Evolutionary conservation across 2,329 filamentous ascomycete species (phyloP), one percentile per base, ranked within the genome.

Genomic region (Alternaria rosae): DNA sequence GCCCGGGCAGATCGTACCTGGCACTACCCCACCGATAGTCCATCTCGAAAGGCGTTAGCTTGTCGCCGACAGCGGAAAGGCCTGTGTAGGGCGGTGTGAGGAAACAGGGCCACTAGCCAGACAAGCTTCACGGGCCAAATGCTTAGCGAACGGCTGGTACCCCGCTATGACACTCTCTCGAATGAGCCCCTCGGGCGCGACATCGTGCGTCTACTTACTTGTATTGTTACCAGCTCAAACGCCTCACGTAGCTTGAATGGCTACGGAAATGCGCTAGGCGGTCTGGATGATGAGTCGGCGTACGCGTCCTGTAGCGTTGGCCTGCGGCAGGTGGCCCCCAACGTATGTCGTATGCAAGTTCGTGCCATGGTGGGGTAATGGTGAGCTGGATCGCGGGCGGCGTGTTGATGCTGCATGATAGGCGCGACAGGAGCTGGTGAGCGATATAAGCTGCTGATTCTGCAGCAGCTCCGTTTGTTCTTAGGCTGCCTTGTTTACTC

Each of bases 81-180:
- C 23, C 57, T 15, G 32, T 53, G 42, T 15, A 21, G 47, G 54
- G 57, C 62, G 65, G 68, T 69, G 61, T 58, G 47, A 23, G 20
- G 9, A 15, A 11, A 9, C 11, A 30, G 21, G 28, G 32, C 21
- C 28, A 47, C 55, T 60, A 58, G 26, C 6, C 15, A 64, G 59
- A 68, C 62, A 72, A 72, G 70, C 70, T 68, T 70, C 59, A 25
- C 21, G 45, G 57, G 51, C 52, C 47, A 57, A 62, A 68, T 54
- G 66, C 67, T 70, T 71, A 64, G 65, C 61, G 21, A 54, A 38
- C 43, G 23, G 54, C 61, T 57, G 15, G 21, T 61, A 50, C 59
- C 57, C 62, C 62, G 63, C 65, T 53, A 67, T 66, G 62, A 47
- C 60, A 21, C 26, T 11, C 42, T 10, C 25, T 47, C 42, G 44